Base-by-base conservation (phyloP, 768 basidiomycete species). In the Russula emetica region DNA sequence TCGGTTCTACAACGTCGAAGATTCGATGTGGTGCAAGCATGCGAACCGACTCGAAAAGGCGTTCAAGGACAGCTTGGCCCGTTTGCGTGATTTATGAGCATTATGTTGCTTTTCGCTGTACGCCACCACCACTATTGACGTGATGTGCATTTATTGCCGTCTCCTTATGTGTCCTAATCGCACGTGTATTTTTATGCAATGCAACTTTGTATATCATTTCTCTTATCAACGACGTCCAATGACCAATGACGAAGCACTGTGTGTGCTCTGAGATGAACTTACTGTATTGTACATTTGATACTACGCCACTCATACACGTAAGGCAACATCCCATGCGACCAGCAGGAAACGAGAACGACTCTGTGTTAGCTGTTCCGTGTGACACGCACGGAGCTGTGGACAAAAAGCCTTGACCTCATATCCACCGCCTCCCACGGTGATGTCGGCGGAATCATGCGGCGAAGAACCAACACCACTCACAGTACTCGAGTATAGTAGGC, bases 1-100 rank as follows among this genome's bases (percentile, higher is more conserved):
- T 75, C 80, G 86, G 61, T 74, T 79, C 57, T 98, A 96, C 76
- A 99, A 99, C 72, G 85, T 86, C 2, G 90, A 93, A 69, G 79
- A 78, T 26, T 83, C 86, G 4, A 81, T 88, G 56, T 97, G 94
- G 72, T 83, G 86, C 59, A 90, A 87, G 76, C 89, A 92, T 68
- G 95, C 94, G 9, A 86, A 82, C 68, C 88, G 85, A 75, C 73
- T 98, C 75, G 93, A 95, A 70, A 88, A 84, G 72, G 86, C 83
- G 67, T 77, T 95, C 72, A 83, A 83, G 62, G 85, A 85, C 11
- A 72, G 81, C 32, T 70, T 84, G 26, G 67, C 69, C 0, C 68
- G 68, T 36, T 56, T 67, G 57, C 66, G 68, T 26, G 66, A 60
- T 22, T 56, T 57, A 57, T 65, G 55, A 65, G 26, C 22, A 0